A percentile compares a stretch with the other conserved stretches of the same genome.
phyloP scores from a whole-genome alignment of 371 early-diverging fungal genomes.

The Phascolomyces articulosus region DNA sequence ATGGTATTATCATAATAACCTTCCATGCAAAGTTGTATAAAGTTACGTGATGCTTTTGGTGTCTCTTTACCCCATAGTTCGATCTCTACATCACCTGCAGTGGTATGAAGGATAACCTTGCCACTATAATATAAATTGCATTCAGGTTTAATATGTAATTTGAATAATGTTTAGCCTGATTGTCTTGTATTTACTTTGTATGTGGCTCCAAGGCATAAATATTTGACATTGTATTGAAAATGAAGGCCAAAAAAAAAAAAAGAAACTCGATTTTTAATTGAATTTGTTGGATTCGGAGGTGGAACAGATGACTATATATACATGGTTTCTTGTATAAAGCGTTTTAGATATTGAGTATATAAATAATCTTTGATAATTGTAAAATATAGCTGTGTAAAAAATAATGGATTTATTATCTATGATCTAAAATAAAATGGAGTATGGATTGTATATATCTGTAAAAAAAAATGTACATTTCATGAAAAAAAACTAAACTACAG shows the following conservation, averaged over 20 bases:
- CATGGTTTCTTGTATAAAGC: too few relatives aligned
- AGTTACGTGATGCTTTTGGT: conserved; percentile 91
- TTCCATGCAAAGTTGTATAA: conserved; percentile 88
- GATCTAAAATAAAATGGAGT: too few relatives aligned
- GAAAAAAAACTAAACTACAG: too few relatives aligned
- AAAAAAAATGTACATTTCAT: too few relatives aligned
- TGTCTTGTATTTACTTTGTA: conserved; percentile 52
- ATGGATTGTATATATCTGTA: too few relatives aligned
- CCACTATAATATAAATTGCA: conserved; percentile 65
- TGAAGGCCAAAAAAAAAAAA: neutral
- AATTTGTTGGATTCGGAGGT: too few relatives aligned
- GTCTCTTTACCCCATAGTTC: conserved; percentile 95
- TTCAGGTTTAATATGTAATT: too few relatives aligned
- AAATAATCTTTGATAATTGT: neutral
- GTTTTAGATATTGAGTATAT: too few relatives aligned
- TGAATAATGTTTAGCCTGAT: neutral
- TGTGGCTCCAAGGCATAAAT: conserved; percentile 78
- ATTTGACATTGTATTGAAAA: conserved; percentile 58
- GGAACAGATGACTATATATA: too few relatives aligned
- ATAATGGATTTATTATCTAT: too few relatives aligned
- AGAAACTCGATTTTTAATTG: neutral
- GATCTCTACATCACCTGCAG: conserved; percentile 87
- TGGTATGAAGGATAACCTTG: conserved; percentile 89
- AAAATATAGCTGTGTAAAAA: neutral
- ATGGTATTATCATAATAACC: conserved; percentile 83